phyloP scores from a whole-genome alignment of 345 rosid species.

The Adansonia digitata region DNA sequence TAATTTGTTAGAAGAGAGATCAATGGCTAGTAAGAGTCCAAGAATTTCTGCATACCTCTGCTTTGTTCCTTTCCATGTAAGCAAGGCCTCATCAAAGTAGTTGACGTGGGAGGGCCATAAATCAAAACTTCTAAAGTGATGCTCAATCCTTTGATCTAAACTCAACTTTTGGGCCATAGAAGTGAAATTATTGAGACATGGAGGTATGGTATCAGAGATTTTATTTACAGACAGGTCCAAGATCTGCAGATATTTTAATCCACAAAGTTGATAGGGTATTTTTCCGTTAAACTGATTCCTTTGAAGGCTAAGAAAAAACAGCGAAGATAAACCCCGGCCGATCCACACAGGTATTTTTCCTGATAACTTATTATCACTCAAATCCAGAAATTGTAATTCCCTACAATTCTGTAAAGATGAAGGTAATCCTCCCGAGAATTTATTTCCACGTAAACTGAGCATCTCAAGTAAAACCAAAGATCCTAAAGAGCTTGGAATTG shows the following conservation, averaged over 20 bases:
- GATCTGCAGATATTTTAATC: neutral
- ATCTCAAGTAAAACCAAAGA: neutral
- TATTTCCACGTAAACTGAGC: neutral
- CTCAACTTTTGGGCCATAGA: neutral
- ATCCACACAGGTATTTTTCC: neutral
- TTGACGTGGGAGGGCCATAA: rapidly evolving
- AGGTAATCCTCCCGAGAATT: neutral
- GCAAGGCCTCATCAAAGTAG: slow-evolving; percentile 9
- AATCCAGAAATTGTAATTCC: neutral
- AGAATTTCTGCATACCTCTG: neutral
- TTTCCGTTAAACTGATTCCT: neutral
- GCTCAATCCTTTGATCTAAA: neutral
- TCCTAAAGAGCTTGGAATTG: neutral
- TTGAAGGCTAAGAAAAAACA: neutral
- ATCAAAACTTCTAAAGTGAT: neutral
- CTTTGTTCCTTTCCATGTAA: slow-evolving; percentile 26
- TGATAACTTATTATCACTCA: neutral
- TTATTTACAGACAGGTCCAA: neutral
- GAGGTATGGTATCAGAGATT: neutral
- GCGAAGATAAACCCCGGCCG: too few relatives aligned
- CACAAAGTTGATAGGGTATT: neutral
- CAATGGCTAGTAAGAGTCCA: neutral
- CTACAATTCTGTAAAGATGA: neutral
- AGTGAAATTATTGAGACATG: neutral
- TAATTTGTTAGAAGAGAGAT: slow-evolving; percentile 25